Evolutionary conservation across 805 yeast genomes (phyloP).

Genomic region (Spathaspora hagerdaliae): DNA sequence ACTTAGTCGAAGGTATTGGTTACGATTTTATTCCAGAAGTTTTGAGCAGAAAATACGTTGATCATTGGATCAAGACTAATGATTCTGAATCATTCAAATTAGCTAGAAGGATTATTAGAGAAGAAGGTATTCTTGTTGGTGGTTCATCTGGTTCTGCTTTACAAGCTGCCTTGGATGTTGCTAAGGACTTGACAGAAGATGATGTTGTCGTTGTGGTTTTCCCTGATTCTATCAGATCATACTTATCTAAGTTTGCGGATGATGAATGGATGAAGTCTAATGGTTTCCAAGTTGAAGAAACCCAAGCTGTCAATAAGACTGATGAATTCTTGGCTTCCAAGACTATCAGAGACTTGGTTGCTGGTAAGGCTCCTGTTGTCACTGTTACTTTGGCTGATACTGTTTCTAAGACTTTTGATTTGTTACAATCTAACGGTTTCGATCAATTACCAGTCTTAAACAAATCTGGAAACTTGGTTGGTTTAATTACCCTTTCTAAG

Average conservation of each 20-base stretch:
- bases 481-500: constrained; percentile 72
- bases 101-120: constrained; percentile 77
- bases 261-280: constrained; percentile 87
- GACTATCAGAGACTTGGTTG: constrained; percentile 63
- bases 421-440: constrained; percentile 71
- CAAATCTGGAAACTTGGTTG: constrained; percentile 58
- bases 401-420: constrained; percentile 60
- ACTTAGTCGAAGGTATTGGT: constrained; percentile 88
- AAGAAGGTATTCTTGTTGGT: constrained; percentile 85
- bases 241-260: constrained; percentile 81
- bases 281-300: constrained; percentile 58
- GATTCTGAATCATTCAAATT: constrained; percentile 75
- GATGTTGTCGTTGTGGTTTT: constrained; percentile 75
- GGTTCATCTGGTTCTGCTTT: constrained; percentile 88
- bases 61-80: constrained; percentile 82
- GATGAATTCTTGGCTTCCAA: constrained; percentile 35
- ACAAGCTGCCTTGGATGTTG: constrained; percentile 70
- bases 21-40: constrained; percentile 86
- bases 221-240: constrained; percentile 86
- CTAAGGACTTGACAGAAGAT: constrained; percentile 63
- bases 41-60: constrained; percentile 60
- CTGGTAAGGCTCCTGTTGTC: constrained; percentile 69
- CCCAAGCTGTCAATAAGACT: constrained; percentile 37
- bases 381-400: constrained; percentile 61
- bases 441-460: constrained; percentile 81